These are phyloP conservation scores for Hydrangea macrophylla DNA, from an alignment of 148 eudicot genomes.

Conservation along the genomic window DNA sequence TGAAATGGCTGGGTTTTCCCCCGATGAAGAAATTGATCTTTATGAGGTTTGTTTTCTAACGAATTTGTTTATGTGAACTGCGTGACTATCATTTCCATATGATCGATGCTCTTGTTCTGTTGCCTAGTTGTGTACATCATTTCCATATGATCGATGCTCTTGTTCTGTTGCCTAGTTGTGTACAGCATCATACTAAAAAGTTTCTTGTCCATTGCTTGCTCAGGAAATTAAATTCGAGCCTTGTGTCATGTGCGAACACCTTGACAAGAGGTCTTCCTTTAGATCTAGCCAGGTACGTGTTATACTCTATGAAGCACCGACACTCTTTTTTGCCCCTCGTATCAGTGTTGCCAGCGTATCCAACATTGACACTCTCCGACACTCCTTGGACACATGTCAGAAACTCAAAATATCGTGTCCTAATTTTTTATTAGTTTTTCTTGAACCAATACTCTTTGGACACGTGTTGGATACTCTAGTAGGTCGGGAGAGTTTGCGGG, in stretches of 20 bases:
- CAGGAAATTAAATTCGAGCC: slow-evolving; percentile 92
- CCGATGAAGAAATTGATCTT: slow-evolving; percentile 76
- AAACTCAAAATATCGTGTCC: no score
- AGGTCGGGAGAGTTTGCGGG: no score
- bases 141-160: background rate
- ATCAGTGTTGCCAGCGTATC: no score
- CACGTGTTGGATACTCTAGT: no score
- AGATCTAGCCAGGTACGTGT: slow-evolving; percentile 55
- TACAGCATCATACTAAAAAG: background rate
- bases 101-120: background rate
- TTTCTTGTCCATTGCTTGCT: slow-evolving; percentile 6
- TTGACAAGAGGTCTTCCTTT: slow-evolving; percentile 59
- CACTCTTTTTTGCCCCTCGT: no score
- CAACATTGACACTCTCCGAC: no score
- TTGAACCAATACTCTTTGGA: no score
- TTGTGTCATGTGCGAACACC: slow-evolving; percentile 66
- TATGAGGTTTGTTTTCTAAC: slow-evolving; percentile 51
- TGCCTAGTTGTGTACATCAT: no score
- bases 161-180: no score
- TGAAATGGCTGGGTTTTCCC: slow-evolving; percentile 78
- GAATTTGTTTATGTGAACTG: background rate
- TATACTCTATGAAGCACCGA: no score
- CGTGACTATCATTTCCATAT: background rate
- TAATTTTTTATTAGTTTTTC: no score
- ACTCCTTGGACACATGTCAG: no score